Evolutionary conservation across 371 early-diverging fungal species (phyloP), one percentile per base, ranked within the genome.

Genomic region (Mortierella sp.): DNA sequence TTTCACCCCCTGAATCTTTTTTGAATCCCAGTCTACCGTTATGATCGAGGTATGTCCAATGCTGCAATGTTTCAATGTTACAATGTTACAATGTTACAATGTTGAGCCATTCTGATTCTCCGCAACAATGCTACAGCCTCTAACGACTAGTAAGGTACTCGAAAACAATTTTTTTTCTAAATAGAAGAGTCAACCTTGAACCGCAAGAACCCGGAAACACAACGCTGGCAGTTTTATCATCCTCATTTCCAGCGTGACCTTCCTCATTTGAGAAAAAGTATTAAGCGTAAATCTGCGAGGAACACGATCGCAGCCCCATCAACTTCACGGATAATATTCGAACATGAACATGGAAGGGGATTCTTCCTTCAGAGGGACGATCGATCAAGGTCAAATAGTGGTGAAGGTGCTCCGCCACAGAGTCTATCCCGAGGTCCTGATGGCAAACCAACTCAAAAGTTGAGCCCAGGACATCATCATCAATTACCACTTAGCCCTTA

Each of bases 171-270:
- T 40, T 11, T 24, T 19, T 24, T 21, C 16, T 10, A n/a, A 22
- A 59, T 68, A 78, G 78, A 73, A 58, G 78, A 78, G 50, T 78
- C 78, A 4, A 78, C 36, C n/a, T 53, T 78, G 70, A 78, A 78
- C 47, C 50, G 78, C 32, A 78, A 78, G 70, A 70, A 73, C 38
- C 78, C 78, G 15, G 78, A 78, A 58, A 73, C 78, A 0, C 78
- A 78, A 28, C 78, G 78, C 4, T 78, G 78, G 78, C 78, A 78
- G 52, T 78, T 78, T 45, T 78, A 78, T 33, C 78, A 78, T 33
- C 78, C 78, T 5, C 73, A 78, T 19, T 78, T 78, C 28, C 78
- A 78, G 28, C 73, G 78, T 38, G 78, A 78, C 55, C 66, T 66
- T 24, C 78, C 78, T 28, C 78, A 78, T 41, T 45, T 78, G 45